phyloP scores from a whole-genome alignment of 75 land plant species.

The Picea sitchensis region DNA sequence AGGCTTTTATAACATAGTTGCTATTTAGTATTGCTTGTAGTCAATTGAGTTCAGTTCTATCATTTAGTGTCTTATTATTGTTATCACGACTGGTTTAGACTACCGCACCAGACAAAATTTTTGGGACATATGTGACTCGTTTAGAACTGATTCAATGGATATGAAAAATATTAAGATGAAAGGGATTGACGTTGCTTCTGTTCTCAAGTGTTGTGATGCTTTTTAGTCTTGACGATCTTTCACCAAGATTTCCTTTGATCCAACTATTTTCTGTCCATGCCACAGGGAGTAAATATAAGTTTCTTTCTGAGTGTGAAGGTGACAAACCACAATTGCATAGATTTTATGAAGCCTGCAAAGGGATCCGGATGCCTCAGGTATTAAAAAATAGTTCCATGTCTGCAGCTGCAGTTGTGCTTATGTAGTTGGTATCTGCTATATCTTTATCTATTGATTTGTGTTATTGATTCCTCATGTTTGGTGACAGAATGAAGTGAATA shows the following conservation, averaged over 20 bases:
- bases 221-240: not conserved
- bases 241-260: not conserved
- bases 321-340: constrained; percentile 68
- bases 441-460: constrained; percentile 2
- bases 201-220: not conserved
- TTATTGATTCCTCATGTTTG: not conserved
- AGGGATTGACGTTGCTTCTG: not conserved
- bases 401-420: not conserved
- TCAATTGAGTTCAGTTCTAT: too few species aligned
- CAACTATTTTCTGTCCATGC: not conserved
- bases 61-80: too few species aligned
- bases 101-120: too few species aligned
- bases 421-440: too few species aligned
- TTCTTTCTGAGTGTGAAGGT: constrained; percentile 59
- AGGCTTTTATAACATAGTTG: too few species aligned
- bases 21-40: too few species aligned
- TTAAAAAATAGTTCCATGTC: not conserved
- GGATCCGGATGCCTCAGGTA: constrained; percentile 73
- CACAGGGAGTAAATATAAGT: constrained; percentile 54
- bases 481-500: not conserved
- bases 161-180: not conserved
- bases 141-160: too few species aligned
- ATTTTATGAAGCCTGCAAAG: constrained; percentile 85
- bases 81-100: too few species aligned
- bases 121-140: too few species aligned